Percentiles rank a stretch among this genome's conserved stretches.
Evolutionary conservation across 768 basidiomycete genomes (phyloP).

Genomic region (Suillus discolor): DNA sequence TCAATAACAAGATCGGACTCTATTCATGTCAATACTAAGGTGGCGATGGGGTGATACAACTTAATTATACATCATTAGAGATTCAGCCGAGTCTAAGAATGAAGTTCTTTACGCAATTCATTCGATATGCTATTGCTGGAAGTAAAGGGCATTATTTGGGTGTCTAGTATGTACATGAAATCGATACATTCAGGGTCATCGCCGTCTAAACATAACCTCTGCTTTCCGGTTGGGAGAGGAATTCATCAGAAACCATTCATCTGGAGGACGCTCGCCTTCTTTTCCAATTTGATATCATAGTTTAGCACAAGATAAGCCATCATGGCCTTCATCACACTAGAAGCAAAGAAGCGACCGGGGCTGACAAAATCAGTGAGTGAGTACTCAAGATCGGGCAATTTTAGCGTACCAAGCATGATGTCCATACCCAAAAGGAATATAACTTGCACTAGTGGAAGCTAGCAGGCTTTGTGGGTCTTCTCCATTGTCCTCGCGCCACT

Average conservation of each 20-base stretch:
- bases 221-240: constrained; percentile 38
- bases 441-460: constrained; percentile 32
- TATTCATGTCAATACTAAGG: neutral
- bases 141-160: constrained; percentile 19
- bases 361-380: constrained; percentile 25
- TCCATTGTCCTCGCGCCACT: constrained; percentile 24
- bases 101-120: neutral
- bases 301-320: constrained; percentile 42
- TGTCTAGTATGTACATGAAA: constrained; percentile 11
- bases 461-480: constrained; percentile 30
- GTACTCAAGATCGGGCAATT: neutral
- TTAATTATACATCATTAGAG: no score
- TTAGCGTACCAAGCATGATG: constrained; percentile 36
- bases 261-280: constrained; percentile 37
- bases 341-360: constrained; percentile 46
- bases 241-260: constrained; percentile 37
- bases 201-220: constrained; percentile 40
- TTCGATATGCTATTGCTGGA: neutral
- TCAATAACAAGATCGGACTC: neutral
- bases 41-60: neutral
- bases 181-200: constrained; percentile 15
- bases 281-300: constrained; percentile 42
- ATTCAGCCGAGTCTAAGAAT: no score
- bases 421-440: constrained; percentile 39
- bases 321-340: constrained; percentile 41